These are phyloP conservation scores for Pouteria glomerata DNA, from an alignment of 148 eudicot species.

Conservation along the genomic window DNA sequence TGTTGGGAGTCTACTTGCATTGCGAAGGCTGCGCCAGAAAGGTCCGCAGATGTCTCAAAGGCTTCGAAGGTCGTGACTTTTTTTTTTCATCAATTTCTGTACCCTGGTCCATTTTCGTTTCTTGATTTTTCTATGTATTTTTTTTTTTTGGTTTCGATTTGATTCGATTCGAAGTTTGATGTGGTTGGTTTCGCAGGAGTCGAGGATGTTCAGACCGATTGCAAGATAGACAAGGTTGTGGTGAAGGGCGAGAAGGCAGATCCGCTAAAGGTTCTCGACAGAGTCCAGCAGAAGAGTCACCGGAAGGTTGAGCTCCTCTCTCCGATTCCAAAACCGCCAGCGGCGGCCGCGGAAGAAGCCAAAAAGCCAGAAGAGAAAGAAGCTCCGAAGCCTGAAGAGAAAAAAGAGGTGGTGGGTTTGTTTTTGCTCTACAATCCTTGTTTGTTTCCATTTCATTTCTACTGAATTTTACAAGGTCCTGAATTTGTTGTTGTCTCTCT, in stretches of 20 bases:
- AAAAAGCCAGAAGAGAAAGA: constrained; percentile 42
- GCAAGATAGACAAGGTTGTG: constrained; percentile 78
- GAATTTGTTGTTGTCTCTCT: constrained; percentile 5
- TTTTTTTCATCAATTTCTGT: too few relatives aligned
- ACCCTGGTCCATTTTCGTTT: not conserved
- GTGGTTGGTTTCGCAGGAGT: constrained; percentile 39
- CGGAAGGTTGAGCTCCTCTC: constrained; percentile 88
- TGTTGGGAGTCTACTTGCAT: constrained; percentile 82
- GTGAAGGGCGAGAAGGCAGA: constrained; percentile 95
- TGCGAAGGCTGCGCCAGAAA: constrained; percentile 95
- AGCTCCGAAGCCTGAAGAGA: constrained; percentile 47
- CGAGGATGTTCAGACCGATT: constrained; percentile 79
- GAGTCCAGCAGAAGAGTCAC: constrained; percentile 79
- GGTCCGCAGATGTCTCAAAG: constrained; percentile 70
- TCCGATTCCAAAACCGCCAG: constrained; percentile 55
- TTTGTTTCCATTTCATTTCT: not conserved
- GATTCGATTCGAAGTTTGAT: not conserved
- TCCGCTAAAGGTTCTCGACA: constrained; percentile 75
- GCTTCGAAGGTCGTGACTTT: constrained; percentile 50
- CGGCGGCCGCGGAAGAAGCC: constrained; percentile 45
- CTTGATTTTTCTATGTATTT: not conserved
- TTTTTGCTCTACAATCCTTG: not conserved
- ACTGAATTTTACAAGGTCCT: not conserved
- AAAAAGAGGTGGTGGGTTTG: constrained; percentile 56
- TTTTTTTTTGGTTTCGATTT: not conserved